Base-by-base conservation (phyloP, 169 alveolate genomes). In the Cryptosporidium baileyi region DNA sequence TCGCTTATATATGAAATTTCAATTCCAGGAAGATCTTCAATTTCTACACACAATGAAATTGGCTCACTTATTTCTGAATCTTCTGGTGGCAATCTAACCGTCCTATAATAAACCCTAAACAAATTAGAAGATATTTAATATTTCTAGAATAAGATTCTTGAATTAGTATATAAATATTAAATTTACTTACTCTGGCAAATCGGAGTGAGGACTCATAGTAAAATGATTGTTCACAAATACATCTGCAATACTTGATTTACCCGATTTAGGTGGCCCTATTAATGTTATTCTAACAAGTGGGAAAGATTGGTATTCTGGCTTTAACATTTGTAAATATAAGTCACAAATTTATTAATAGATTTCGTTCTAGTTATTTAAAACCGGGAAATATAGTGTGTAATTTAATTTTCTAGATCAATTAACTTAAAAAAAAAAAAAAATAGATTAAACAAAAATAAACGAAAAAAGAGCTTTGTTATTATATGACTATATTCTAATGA, bases 11-110 rank as follows among this genome's bases (percentile, higher is more conserved):
- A 74, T 0, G 28, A 51, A 1, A 45, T 13, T 19, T 74, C 67
- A 11, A 74, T 74, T 34, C 85, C 85, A 32, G 85, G 85, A 38
- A 74, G 85, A 45, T 74, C 85, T 26, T 74, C 85, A 74, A 74
- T 74, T 74, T 74, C 85, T 15, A 74, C 60, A 54, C 85, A 74
- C 13, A 74, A 15, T 11, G 85, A 74, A 54, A 38, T 74, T 6
- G 85, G 85, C 9, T 74, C 85, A 9, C 85, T 60, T 11, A 38
- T 52, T 34, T 74, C 67, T 54, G 85, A 74, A 54, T 57, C 85
- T 54, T 51, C 85, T 30, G 85, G 67, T 28, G 85, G 67, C 19
- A 74, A 60, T 36, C 85, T 74, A 15, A 74, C n/a, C 19, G 67
- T 74, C n/a, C 85, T 52, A 34, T 74, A 74, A 61, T 74, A 74